These are phyloP conservation scores for Gonapodya prolifera DNA, from an alignment of 192 early-diverging fungal species.

Conservation along the genomic window DNA sequence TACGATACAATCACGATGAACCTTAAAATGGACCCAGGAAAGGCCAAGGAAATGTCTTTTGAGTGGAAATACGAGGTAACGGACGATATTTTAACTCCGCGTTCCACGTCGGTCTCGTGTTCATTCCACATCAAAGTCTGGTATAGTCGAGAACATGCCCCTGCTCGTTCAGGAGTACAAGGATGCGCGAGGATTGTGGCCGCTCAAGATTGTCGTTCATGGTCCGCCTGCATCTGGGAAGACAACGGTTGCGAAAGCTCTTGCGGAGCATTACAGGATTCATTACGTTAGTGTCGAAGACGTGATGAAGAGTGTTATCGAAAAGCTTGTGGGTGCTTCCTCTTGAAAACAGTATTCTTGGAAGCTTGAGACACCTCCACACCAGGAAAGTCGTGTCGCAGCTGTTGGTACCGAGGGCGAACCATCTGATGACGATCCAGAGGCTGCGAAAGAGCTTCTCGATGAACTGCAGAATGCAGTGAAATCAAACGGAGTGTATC, in stretches of 20 bases:
- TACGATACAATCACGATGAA: conserved; percentile 42
- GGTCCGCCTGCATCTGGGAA: conserved; percentile 47
- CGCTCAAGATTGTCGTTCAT: conserved; percentile 38
- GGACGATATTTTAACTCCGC: not conserved
- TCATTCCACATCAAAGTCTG: conserved; percentile 14
- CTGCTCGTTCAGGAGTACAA: conserved; percentile 43
- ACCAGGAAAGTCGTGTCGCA: conserved; percentile 21
- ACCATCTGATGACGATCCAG: conserved; percentile 24
- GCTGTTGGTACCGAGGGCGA: conserved; percentile 18
- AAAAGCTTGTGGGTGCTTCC: not conserved
- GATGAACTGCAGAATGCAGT: conserved; percentile 37
- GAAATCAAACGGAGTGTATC: conserved; percentile 28
- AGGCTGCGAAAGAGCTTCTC: conserved; percentile 35
- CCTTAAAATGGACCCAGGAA: conserved; percentile 37
- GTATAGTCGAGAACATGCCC: conserved; percentile 38
- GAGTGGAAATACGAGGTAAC: conserved; percentile 48
- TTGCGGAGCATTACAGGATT: conserved; percentile 39
- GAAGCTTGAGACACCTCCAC: not conserved
- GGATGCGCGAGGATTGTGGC: conserved; percentile 37
- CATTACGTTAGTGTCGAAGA: conserved; percentile 32
- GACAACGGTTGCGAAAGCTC: conserved; percentile 24
- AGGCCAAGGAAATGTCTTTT: conserved; percentile 40
- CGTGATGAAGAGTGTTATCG: conserved; percentile 31
- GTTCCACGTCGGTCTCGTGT: not conserved
- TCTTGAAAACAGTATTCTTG: not conserved